Base-by-base conservation (phyloP, 306 rosid genomes). In the Fragaria iinumae region DNA sequence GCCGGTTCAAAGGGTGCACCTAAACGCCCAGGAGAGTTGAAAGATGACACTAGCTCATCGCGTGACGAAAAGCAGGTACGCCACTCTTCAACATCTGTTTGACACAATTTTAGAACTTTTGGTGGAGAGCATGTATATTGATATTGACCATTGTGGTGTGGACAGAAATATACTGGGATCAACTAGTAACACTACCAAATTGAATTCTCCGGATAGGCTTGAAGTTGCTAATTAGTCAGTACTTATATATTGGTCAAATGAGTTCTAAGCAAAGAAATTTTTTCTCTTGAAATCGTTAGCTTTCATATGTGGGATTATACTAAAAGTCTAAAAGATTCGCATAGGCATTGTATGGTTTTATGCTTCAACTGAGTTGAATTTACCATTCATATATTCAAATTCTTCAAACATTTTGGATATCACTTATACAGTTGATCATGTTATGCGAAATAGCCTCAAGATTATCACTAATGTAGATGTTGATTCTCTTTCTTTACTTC, bases 21-120 rank as follows among this genome's bases (percentile, higher is more conserved):
- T 69, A 92, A 92, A 84, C 87, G 81, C 74, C 97, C 78, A 68
- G 96, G 88, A 69, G 92, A 95, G 69, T 49, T 95, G 75, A 95
- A 92, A 84, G 98, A 95, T 73, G 98, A 95, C 76, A 88, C 96
- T 49, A 89, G 67, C 79, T 52, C 93, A 14, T 78, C 93, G 49
- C 90, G 96, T 39, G 97, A 92, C 80, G 98, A 92, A 82, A 95
- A 92, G 67, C 85, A 84, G 97, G 97, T 90, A 72, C 44, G 18
- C 3, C 16, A 29, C 32, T 45, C 18, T 74, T 47, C 62, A 56
- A 36, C 25, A 20, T 9, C 4, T 36, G 20, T 64, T 64, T 38
- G 29, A 17, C 70, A 16, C 18, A 66, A 38, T 38, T 25, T 16
- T 21, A 43, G 11, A 6, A 1, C 12, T 3, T 21, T 13, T 6